A percentile compares a stretch with the other conserved stretches of the same genome.
Evolutionary conservation across 2,329 filamentous ascomycete species (phyloP).

Genomic region (Fusarium drepaniforme): DNA sequence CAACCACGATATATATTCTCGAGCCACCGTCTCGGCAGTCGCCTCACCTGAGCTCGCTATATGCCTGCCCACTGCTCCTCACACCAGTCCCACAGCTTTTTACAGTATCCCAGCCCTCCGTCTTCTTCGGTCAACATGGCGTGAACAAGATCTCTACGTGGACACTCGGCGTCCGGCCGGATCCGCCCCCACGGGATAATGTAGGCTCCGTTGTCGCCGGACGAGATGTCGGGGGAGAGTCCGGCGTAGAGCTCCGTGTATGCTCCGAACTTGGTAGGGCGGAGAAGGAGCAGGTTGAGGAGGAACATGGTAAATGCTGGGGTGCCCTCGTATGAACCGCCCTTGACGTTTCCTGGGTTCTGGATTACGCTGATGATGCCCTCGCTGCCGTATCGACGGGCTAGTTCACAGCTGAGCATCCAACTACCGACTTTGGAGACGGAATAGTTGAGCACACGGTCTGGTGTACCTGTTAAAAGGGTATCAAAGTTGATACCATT

Average conservation of each 20-base stretch:
- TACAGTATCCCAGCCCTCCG: conserved; percentile 43
- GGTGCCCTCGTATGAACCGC: conserved; percentile 38
- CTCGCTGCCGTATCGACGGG: conserved; percentile 37
- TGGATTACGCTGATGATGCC: conserved; percentile 47
- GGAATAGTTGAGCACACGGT: conserved; percentile 45
- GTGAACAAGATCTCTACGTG: conserved; percentile 45
- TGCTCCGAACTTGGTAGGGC: conserved; percentile 51
- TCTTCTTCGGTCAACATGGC: conserved; percentile 41
- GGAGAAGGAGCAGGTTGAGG: conserved; percentile 39
- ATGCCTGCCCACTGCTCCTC: conserved; percentile 24
- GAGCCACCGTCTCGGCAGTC: conserved; percentile 1
- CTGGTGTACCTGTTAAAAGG: conserved; percentile 35
- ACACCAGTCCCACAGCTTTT: conserved; percentile 48
- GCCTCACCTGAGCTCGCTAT: neutral
- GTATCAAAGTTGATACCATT: conserved; percentile 46
- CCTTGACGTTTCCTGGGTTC: conserved; percentile 52
- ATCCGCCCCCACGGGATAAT: conserved; percentile 48
- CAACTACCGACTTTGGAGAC: conserved; percentile 52
- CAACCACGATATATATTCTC: conserved; percentile 3
- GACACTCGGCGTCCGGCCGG: conserved; percentile 24
- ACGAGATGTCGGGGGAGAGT: conserved; percentile 51
- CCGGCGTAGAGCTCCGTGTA: conserved; percentile 57
- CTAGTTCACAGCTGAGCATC: conserved; percentile 49
- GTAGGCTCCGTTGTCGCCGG: conserved; percentile 45
- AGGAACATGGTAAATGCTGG: conserved; percentile 34